Evolutionary conservation across 2,329 filamentous ascomycete genomes (phyloP).

Genomic region (Colletotrichum endophyticum): DNA sequence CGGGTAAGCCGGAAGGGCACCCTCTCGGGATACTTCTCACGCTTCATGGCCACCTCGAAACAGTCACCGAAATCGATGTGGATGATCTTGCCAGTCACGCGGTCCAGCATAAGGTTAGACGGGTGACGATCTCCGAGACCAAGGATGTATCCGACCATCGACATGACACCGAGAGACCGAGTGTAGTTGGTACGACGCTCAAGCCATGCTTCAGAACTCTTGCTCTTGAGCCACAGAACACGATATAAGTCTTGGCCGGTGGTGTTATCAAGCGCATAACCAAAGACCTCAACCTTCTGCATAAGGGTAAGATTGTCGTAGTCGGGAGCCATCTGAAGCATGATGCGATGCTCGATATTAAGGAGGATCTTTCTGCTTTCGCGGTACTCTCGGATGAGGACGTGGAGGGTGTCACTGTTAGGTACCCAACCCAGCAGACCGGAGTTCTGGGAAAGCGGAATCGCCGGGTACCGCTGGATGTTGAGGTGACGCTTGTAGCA

Average conservation of each 20-base stretch:
- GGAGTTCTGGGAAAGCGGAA: slow-evolving; percentile 94
- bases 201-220: slow-evolving; percentile 97
- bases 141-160: slow-evolving; percentile 99
- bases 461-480: slow-evolving; percentile 95
- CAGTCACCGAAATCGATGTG: slow-evolving; percentile 99
- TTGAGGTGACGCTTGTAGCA: slow-evolving; percentile 96
- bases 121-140: slow-evolving; percentile 96
- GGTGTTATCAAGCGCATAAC: slow-evolving; percentile 98
- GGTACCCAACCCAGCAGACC: slow-evolving; percentile 96
- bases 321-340: slow-evolving; percentile 99
- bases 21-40: slow-evolving; percentile 97
- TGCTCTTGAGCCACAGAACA: slow-evolving; percentile 98
- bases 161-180: slow-evolving; percentile 96
- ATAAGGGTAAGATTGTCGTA: slow-evolving; percentile 98
- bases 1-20: slow-evolving; percentile 97
- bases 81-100: slow-evolving; percentile 93
- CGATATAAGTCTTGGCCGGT: slow-evolving; percentile 98
- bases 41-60: slow-evolving; percentile 99
- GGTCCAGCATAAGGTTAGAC: slow-evolving; percentile 96
- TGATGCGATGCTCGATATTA: slow-evolving; percentile 99
- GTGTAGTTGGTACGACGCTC: slow-evolving; percentile 99
- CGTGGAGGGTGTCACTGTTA: slow-evolving; percentile 96
- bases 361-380: slow-evolving; percentile 96
- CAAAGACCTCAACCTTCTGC: slow-evolving; percentile 99
- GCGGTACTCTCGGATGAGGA: slow-evolving; percentile 95